These are phyloP conservation scores for Suhomyces panamericanus DNA, from an alignment of 1,139 yeast species.

Conservation along the genomic window DNA sequence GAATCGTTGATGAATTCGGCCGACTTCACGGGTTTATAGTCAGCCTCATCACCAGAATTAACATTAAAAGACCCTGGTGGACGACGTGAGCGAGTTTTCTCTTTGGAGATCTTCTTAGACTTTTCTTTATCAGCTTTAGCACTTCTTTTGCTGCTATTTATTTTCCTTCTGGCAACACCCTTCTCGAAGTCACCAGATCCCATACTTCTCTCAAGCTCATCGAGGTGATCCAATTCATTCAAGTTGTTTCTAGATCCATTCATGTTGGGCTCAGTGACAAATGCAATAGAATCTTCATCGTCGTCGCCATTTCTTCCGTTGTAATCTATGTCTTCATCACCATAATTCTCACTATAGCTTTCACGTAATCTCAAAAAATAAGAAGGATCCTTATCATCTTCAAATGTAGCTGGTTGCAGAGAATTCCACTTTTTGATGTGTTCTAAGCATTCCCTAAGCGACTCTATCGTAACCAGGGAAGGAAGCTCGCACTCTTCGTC, in stretches of 20 bases:
- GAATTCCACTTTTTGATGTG: slow-evolving; percentile 34
- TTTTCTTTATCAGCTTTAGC: slow-evolving; percentile 1
- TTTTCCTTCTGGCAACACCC: slow-evolving; percentile 27
- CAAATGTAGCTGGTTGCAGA: slow-evolving; percentile 38
- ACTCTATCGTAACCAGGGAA: slow-evolving; percentile 18
- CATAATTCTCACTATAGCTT: slow-evolving; percentile 22
- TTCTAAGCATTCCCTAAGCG: slow-evolving; percentile 25
- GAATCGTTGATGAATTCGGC: slow-evolving; percentile 60
- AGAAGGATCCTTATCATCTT: slow-evolving; percentile 44
- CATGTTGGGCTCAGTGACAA: slow-evolving; percentile 29
- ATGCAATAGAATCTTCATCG: slow-evolving; percentile 36
- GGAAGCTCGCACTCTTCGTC: slow-evolving; percentile 37
- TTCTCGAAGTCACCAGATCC: slow-evolving; percentile 11
- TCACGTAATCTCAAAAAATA: slow-evolving; percentile 31
- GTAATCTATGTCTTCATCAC: slow-evolving; percentile 20
- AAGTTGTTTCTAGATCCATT: slow-evolving; percentile 20
- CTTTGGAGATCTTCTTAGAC: slow-evolving; percentile 9
- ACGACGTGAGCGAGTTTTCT: slow-evolving; percentile 14
- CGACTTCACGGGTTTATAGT: slow-evolving; percentile 32
- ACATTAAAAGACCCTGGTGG: slow-evolving; percentile 21
- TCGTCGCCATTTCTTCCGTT: slow-evolving; percentile 20
- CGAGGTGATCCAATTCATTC: slow-evolving; percentile 34
- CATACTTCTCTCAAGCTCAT: slow-evolving; percentile 31
- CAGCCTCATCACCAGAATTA: slow-evolving; percentile 23
- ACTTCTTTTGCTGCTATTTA: background rate